Base-by-base conservation (phyloP, 139 green algal species). In the Mychonastes homosphaera region DNA sequence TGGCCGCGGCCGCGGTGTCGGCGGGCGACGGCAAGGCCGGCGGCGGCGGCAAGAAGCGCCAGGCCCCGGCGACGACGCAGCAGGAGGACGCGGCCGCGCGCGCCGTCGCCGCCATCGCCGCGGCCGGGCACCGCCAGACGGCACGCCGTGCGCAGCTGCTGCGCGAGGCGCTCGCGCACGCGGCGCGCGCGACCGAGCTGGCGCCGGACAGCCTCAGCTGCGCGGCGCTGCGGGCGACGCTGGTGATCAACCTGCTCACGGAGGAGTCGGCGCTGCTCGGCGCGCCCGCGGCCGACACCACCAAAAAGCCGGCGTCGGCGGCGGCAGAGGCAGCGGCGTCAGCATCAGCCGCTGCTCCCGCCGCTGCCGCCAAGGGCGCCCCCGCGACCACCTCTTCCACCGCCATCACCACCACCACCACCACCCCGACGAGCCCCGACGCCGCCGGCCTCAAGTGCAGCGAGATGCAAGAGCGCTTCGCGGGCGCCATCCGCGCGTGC, bases 221-320 rank as follows among this genome's bases (percentile, higher is more conserved):
- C 27, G 75, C 72, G 2, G 72, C 75, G 16, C 60, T 86, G 21
- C 53, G 75, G 3, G 75, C 75, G 10, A 81, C 75, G 6, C 60
- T 82, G 3, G 72, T 74, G 0, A 71, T 83, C 2, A 86, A 86
- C 50, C 44, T 81, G 44, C 65, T 86, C 4, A 72, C 83, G 3
- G 78, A 86, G 67, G 68, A 80, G 58, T 73, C 44, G 27, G 64
- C 65, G 24, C 43, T 67, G 58, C 57, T 48, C 41, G 41, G 41
- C 41, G 41, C 41, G 41, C 41, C 19, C 8, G 19, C 24, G 7
- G 41, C 24, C 7, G 41, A 18, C 19, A n/a, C 41, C 8, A 38
- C 40, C 43, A 70, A 44, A 13, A 51, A 62, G 26, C 10, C 34
- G 35, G 10, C 7, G 19, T 28, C 34, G 54, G 43, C 53, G 61